These are phyloP conservation scores for Zymoseptoria crescenta DNA, from an alignment of 2,329 filamentous ascomycete genomes.

Conservation along the genomic window DNA sequence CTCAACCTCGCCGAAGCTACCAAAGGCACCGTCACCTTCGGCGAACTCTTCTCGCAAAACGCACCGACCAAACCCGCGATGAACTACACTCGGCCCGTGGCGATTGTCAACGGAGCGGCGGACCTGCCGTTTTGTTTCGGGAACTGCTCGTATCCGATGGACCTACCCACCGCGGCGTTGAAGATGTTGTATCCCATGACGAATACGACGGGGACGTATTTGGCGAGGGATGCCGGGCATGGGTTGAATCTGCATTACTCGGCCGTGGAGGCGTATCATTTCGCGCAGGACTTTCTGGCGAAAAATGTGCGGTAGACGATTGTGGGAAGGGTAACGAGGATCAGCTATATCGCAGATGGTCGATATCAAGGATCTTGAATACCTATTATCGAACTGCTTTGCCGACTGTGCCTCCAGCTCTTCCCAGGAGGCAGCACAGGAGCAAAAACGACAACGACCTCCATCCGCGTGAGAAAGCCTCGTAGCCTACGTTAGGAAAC, in stretches of 20 bases:
- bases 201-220: slow-evolving; percentile 16
- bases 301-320: slow-evolving; percentile 4
- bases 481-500: too few relatives aligned
- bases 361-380: too few relatives aligned
- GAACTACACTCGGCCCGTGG: slow-evolving; percentile 23
- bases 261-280: slow-evolving; percentile 22
- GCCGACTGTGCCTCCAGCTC: too few relatives aligned
- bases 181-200: slow-evolving; percentile 17
- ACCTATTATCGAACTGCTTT: too few relatives aligned
- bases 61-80: slow-evolving; percentile 10
- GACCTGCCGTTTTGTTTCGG: slow-evolving; percentile 28
- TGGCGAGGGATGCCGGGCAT: slow-evolving; percentile 24
- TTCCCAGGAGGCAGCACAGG: too few relatives aligned
- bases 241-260: slow-evolving; percentile 28
- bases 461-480: too few relatives aligned
- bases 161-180: slow-evolving; percentile 17
- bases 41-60: slow-evolving; percentile 24
- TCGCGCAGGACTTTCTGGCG: slow-evolving; percentile 22
- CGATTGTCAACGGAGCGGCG: slow-evolving; percentile 24
- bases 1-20: slow-evolving; percentile 21
- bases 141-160: slow-evolving; percentile 24
- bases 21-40: slow-evolving; percentile 26
- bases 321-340: too few relatives aligned
- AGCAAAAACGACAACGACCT: too few relatives aligned
- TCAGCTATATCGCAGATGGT: too few relatives aligned